These are phyloP conservation scores for Arthroderma uncinatum DNA, from an alignment of 2,329 filamentous ascomycete genomes.

Conservation along the genomic window DNA sequence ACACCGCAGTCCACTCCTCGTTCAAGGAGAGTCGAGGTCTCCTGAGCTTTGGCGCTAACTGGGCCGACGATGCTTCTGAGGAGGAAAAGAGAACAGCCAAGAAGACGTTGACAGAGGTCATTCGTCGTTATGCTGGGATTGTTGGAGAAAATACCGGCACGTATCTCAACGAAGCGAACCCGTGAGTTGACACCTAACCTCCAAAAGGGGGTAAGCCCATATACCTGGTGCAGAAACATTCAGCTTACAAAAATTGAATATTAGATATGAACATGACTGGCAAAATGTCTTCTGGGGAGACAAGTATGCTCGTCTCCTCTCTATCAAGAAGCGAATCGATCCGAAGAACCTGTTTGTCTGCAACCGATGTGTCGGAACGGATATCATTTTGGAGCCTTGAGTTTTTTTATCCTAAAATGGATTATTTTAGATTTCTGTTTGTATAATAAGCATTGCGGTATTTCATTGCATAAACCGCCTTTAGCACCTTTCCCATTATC, in stretches of 20 bases:
- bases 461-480: neutral
- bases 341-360: slow-evolving; percentile 42
- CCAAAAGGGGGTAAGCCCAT: neutral
- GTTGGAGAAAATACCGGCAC: slow-evolving; percentile 21
- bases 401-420: neutral
- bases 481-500: no score
- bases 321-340: slow-evolving; percentile 40
- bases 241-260: neutral
- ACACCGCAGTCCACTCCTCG: slow-evolving; percentile 21
- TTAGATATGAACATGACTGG: slow-evolving; percentile 23
- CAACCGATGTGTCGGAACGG: slow-evolving; percentile 37
- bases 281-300: slow-evolving; percentile 22
- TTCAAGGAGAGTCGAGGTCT: slow-evolving; percentile 21
- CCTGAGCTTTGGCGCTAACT: slow-evolving; percentile 21
- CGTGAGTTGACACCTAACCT: slow-evolving; percentile 10
- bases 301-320: slow-evolving; percentile 37
- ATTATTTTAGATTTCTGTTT: neutral
- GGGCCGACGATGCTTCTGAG: slow-evolving; percentile 20
- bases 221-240: neutral
- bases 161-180: slow-evolving; percentile 19
- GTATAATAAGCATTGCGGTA: neutral
- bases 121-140: slow-evolving; percentile 19
- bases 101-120: slow-evolving; percentile 19
- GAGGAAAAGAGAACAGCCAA: slow-evolving; percentile 19
- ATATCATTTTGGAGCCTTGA: slow-evolving; percentile 19